phyloP scores from a whole-genome alignment of 345 rosid genomes.

The Populus tremula region DNA sequence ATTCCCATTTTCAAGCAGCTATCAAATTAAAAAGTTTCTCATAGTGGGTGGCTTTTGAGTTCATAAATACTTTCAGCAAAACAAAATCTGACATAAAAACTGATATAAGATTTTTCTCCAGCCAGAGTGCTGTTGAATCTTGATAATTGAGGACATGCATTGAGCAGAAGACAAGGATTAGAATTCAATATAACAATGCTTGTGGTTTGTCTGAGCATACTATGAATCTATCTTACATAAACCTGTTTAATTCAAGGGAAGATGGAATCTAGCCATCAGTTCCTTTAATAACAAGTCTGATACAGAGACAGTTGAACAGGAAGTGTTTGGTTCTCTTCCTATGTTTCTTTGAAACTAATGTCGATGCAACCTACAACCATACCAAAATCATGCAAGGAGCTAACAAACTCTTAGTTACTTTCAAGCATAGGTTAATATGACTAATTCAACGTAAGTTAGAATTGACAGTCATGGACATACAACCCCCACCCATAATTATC shows the following conservation, averaged over 20 bases:
- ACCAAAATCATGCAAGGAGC: neutral
- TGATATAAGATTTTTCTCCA: neutral
- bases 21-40: neutral
- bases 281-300: neutral
- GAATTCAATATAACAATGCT: neutral
- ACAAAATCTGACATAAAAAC: neutral
- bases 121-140: neutral
- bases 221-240: neutral
- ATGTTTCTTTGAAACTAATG: neutral
- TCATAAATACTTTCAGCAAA: neutral
- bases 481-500: neutral
- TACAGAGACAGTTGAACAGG: neutral
- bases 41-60: neutral
- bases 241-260: neutral
- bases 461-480: neutral
- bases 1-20: neutral
- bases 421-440: neutral
- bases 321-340: neutral
- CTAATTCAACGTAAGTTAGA: neutral
- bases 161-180: neutral
- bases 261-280: neutral
- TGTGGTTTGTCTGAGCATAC: neutral
- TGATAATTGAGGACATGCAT: neutral
- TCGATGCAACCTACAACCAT: neutral
- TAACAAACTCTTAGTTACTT: neutral